Percentiles rank a stretch among this genome's conserved stretches.
phyloP scores from a whole-genome alignment of 352 stramenopile species.

The Globisporangium cederbergense region DNA sequence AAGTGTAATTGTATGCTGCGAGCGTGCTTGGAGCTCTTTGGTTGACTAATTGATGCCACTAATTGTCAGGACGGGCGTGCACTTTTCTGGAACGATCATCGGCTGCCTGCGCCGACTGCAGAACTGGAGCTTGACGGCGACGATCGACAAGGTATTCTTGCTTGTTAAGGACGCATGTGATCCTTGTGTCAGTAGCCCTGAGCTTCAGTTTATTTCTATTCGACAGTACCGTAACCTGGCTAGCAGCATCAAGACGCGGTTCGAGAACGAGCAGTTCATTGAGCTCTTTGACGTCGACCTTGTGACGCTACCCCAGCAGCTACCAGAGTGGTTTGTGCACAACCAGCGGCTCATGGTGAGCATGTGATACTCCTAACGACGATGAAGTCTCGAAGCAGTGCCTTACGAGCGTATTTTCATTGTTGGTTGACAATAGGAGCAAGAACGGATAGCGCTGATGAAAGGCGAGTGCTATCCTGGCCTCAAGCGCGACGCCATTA shows the following conservation, averaged over 20 bases:
- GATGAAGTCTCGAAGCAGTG: neutral
- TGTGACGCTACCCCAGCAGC: constrained; percentile 49
- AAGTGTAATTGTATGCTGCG: constrained; percentile 18
- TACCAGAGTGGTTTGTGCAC: constrained; percentile 78
- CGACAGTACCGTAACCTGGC: constrained; percentile 81
- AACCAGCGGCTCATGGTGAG: constrained; percentile 70
- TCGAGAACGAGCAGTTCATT: constrained; percentile 89
- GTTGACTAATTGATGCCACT: neutral
- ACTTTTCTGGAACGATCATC: constrained; percentile 77
- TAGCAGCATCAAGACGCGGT: constrained; percentile 82
- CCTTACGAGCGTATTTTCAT: neutral
- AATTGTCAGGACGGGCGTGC: constrained; percentile 53
- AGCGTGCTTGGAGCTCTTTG: neutral
- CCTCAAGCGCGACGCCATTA: constrained; percentile 19
- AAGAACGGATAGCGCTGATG: constrained; percentile 68
- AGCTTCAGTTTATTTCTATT: constrained; percentile 3
- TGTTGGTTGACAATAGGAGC: constrained; percentile 39
- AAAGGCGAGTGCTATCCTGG: constrained; percentile 70
- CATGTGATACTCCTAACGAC: too few species aligned
- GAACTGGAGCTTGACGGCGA: constrained; percentile 85
- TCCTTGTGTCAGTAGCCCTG: neutral
- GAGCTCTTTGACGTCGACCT: constrained; percentile 75
- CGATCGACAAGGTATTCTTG: constrained; percentile 71
- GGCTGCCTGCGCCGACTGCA: constrained; percentile 77
- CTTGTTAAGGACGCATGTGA: too few species aligned